Percentiles rank a stretch among this genome's conserved stretches.
phyloP scores from a whole-genome alignment of 192 early-diverging fungal genomes.

The Rhizophagus prolifer region DNA sequence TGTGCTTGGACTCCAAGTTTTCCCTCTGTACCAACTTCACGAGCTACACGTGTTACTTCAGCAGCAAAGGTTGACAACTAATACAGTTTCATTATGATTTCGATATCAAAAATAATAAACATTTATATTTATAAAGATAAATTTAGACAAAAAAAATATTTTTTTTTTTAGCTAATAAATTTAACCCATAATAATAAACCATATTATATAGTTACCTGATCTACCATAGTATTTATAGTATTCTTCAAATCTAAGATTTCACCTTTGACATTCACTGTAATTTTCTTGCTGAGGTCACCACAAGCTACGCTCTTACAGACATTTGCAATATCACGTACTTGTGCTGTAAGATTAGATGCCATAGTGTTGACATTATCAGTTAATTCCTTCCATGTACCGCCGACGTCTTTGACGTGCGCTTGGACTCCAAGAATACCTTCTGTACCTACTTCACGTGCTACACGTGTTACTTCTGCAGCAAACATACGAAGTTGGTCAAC shows the following conservation, averaged over 20 bases:
- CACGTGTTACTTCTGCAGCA: constrained; percentile 63
- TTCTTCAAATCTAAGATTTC: constrained; percentile 72
- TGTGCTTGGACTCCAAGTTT: constrained; percentile 76
- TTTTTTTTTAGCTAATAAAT: background rate
- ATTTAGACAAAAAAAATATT: background rate
- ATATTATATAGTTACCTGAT: constrained; percentile 37
- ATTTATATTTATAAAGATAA: background rate
- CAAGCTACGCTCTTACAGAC: constrained; percentile 58
- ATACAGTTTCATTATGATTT: background rate
- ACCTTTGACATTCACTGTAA: constrained; percentile 63
- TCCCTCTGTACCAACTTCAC: constrained; percentile 77
- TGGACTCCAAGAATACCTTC: constrained; percentile 59
- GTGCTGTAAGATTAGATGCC: constrained; percentile 57
- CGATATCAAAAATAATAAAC: background rate
- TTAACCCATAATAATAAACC: background rate
- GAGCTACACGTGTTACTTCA: constrained; percentile 74
- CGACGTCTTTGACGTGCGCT: constrained; percentile 54
- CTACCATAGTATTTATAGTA: constrained; percentile 76
- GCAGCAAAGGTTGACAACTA: constrained; percentile 47
- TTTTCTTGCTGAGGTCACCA: constrained; percentile 60
- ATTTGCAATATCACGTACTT: constrained; percentile 62
- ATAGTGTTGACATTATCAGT: constrained; percentile 63
- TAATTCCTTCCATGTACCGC: constrained; percentile 56
- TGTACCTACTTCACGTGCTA: constrained; percentile 66
- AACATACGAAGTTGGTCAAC: constrained; percentile 58